Evolutionary conservation across 2,329 filamentous ascomycete species (phyloP).

Genomic region (Ophiostoma ulmi): DNA sequence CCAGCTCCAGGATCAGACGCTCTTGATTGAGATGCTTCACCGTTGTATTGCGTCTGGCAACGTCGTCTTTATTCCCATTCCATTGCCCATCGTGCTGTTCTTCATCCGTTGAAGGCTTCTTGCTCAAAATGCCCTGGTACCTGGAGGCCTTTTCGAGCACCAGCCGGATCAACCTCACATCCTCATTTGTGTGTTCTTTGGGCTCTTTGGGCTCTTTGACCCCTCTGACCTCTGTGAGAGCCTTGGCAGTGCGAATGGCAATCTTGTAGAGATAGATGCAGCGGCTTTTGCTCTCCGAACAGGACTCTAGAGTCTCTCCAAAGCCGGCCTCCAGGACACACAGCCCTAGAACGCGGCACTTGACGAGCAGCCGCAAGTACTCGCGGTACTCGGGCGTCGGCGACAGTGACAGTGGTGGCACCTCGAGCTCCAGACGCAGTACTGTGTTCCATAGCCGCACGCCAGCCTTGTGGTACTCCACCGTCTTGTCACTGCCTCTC

Average conservation of each 20-base stretch:
- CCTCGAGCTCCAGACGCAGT: slow-evolving; percentile 18
- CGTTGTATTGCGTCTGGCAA: not conserved
- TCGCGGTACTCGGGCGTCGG: not conserved
- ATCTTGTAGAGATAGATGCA: slow-evolving; percentile 18
- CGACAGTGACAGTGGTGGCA: not conserved
- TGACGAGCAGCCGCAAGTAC: not conserved
- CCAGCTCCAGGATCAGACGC: slow-evolving; percentile 61
- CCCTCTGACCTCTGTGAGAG: slow-evolving; percentile 39
- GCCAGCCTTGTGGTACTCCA: slow-evolving; percentile 14
- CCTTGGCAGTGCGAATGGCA: slow-evolving; percentile 34
- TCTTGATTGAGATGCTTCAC: slow-evolving; percentile 46
- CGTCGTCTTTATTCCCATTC: not conserved
- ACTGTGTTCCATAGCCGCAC: slow-evolving; percentile 26
- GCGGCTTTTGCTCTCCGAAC: not conserved
- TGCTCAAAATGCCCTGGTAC: slow-evolving; percentile 39
- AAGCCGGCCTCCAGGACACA: slow-evolving; percentile 40
- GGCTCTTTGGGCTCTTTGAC: not conserved
- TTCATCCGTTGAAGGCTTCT: slow-evolving; percentile 29
- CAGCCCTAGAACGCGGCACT: slow-evolving; percentile 56
- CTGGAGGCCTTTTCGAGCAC: slow-evolving; percentile 60
- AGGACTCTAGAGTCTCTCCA: not conserved
- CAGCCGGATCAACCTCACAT: slow-evolving; percentile 54
- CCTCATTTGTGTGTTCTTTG: slow-evolving; percentile 28
- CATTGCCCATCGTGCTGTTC: slow-evolving; percentile 21
- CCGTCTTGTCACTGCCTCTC: not conserved